A percentile compares a stretch with the other conserved stretches of the same genome.
Conservation (phyloP, 352 stramenopile genomes). For the Pythium grandisporangium region DNA sequence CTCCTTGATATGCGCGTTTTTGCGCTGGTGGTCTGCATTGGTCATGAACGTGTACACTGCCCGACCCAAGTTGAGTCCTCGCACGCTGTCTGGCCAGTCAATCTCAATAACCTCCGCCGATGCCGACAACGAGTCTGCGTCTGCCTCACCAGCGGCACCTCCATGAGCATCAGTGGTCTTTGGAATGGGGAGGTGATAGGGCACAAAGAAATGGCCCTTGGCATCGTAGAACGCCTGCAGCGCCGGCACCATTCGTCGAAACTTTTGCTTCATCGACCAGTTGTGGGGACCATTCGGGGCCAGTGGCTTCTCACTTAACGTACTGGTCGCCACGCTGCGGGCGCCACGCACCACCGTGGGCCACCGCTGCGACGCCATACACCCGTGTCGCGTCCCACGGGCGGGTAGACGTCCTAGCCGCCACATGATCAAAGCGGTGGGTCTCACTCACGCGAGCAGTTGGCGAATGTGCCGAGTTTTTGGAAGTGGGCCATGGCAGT, state of each 20-base stretch:
- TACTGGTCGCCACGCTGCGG: too few species aligned
- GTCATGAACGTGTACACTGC: constrained; percentile 15
- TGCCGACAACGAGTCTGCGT: not conserved
- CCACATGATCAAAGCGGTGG: too few species aligned
- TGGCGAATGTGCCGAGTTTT: too few species aligned
- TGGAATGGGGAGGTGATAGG: constrained; percentile 13
- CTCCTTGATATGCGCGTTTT: constrained; percentile 4
- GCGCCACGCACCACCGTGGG: too few species aligned
- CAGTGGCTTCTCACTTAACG: too few species aligned
- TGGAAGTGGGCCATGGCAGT: too few species aligned
- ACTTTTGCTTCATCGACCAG: constrained; percentile 6
- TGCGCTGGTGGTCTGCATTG: constrained; percentile 9
- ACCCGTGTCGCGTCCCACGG: too few species aligned
- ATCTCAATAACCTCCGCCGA: not conserved
- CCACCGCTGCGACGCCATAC: too few species aligned
- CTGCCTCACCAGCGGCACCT: too few species aligned
- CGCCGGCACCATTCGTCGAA: constrained; percentile 7
- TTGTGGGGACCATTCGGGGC: too few species aligned
- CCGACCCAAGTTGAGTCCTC: constrained; percentile 10
- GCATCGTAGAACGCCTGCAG: constrained; percentile 6
- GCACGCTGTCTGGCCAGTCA: constrained; percentile 4
- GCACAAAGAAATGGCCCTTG: constrained; percentile 14
- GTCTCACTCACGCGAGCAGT: too few species aligned
- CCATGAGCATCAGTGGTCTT: not conserved
- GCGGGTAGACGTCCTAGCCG: too few species aligned